phyloP scores from a whole-genome alignment of 1,284 basidiomycete species.

The Porogramme epimiltina region DNA sequence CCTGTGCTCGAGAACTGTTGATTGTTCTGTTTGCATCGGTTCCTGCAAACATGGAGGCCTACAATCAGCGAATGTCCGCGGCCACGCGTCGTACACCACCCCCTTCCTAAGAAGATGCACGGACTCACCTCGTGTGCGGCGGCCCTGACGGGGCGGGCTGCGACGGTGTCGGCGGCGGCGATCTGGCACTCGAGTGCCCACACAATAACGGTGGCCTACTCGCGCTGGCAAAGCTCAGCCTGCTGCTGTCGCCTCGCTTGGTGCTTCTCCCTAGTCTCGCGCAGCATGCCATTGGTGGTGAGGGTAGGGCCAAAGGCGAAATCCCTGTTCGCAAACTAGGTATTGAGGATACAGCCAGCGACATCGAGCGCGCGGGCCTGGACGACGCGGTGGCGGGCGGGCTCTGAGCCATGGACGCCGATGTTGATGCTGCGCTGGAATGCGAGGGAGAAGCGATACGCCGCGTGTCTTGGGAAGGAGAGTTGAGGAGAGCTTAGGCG shows the following conservation, averaged over 20 bases:
- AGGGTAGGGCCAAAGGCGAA: constrained; percentile 74
- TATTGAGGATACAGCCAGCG: constrained; percentile 92
- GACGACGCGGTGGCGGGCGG: constrained; percentile 89
- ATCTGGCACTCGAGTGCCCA: constrained; percentile 58
- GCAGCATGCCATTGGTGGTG: constrained; percentile 59
- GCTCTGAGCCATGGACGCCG: constrained; percentile 92
- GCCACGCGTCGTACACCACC: too few relatives aligned
- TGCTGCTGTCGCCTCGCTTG: constrained; percentile 57
- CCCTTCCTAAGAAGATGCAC: too few relatives aligned
- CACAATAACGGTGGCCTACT: constrained; percentile 40
- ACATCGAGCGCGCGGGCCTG: constrained; percentile 96
- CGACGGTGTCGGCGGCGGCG: too few relatives aligned
- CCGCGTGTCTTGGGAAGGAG: constrained; percentile 75
- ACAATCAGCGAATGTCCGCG: too few relatives aligned
- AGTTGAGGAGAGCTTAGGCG: constrained; percentile 52
- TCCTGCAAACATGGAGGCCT: constrained; percentile 19
- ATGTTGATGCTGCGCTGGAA: constrained; percentile 99
- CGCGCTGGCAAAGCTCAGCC: constrained; percentile 48
- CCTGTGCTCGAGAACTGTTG: constrained; percentile 16
- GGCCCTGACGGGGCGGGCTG: too few relatives aligned
- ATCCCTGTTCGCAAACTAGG: constrained; percentile 85
- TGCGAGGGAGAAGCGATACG: constrained; percentile 86
- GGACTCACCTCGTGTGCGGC: constrained; percentile 22
- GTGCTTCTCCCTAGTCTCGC: constrained; percentile 73
- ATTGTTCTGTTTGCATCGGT: constrained; percentile 28